These are phyloP conservation scores for Magnusiomyces suaveolens DNA, from an alignment of 1,139 yeast genomes.

Conservation along the genomic window DNA sequence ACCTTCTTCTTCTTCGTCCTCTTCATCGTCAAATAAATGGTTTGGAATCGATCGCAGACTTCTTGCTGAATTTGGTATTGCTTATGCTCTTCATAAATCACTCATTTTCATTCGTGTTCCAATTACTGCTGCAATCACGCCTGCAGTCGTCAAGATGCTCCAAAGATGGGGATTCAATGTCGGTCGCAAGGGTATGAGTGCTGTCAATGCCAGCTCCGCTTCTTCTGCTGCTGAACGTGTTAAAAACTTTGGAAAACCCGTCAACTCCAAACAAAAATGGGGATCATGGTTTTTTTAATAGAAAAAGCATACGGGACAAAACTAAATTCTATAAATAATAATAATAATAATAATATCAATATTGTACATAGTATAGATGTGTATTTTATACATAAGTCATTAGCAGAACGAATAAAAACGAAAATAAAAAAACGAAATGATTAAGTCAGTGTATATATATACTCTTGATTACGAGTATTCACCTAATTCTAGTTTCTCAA, in stretches of 20 bases:
- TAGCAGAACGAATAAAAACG: too few relatives aligned
- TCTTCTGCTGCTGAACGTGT: slow-evolving; percentile 16
- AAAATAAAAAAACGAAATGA: not conserved
- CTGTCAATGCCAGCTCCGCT: slow-evolving; percentile 32
- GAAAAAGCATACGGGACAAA: not conserved
- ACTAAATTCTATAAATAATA: not conserved
- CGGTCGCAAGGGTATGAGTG: slow-evolving; percentile 39
- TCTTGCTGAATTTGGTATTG: slow-evolving; percentile 71
- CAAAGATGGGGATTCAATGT: slow-evolving; percentile 75
- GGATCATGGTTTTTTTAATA: slow-evolving; percentile 14
- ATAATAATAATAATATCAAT: not conserved
- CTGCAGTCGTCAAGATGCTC: slow-evolving; percentile 56
- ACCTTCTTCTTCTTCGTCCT: not conserved
- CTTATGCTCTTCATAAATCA: slow-evolving; percentile 89
- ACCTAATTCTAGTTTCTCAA: slow-evolving; percentile 44
- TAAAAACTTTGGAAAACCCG: slow-evolving; percentile 8
- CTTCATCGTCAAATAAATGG: slow-evolving; percentile 7
- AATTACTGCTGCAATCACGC: slow-evolving; percentile 86
- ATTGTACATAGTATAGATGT: not conserved
- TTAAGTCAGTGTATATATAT: too few relatives aligned
- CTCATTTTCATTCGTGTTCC: slow-evolving; percentile 72
- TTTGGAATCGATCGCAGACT: slow-evolving; percentile 23
- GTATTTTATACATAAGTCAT: not conserved
- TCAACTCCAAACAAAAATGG: slow-evolving; percentile 9
- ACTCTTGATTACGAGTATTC: not conserved